These are phyloP conservation scores for Prunella vulgaris DNA, from an alignment of 257 asterid species.

Conservation along the genomic window DNA sequence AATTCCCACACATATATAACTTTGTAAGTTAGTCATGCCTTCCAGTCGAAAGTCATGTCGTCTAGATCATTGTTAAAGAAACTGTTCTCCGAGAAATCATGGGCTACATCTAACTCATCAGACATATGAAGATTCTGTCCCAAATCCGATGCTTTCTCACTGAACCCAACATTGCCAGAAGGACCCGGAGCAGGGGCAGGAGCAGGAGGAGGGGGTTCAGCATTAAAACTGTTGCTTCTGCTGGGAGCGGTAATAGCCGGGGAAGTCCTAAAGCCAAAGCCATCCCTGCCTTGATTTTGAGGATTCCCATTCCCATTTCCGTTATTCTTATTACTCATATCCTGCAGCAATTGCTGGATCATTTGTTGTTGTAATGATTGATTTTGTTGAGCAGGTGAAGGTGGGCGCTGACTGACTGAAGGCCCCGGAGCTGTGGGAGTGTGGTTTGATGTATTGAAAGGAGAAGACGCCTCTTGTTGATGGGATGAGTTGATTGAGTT, in stretches of 20 bases:
- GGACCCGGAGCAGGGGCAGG: conserved; percentile 27
- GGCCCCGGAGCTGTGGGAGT: conserved; percentile 44
- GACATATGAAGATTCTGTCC: conserved; percentile 48
- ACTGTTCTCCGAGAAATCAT: conserved; percentile 61
- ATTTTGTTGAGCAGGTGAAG: conserved; percentile 26
- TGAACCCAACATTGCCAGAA: conserved; percentile 38
- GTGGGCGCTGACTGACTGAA: conserved; percentile 21
- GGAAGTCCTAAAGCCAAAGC: conserved; percentile 36
- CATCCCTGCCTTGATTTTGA: conserved; percentile 46
- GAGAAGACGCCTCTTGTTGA: conserved; percentile 54
- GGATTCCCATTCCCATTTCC: neutral
- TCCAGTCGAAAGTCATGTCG: conserved; percentile 77
- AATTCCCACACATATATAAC: conserved; percentile 3
- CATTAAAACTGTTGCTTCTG: conserved; percentile 66
- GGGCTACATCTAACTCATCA: conserved; percentile 62
- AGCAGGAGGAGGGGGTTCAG: conserved; percentile 34
- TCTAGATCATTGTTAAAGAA: conserved; percentile 73
- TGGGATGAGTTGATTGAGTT: conserved; percentile 59
- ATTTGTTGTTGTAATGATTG: conserved; percentile 68
- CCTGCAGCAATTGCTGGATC: conserved; percentile 71
- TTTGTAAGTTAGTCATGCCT: conserved; percentile 45
- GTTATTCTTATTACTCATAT: conserved; percentile 43
- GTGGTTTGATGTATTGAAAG: conserved; percentile 41
- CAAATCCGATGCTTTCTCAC: conserved; percentile 51
- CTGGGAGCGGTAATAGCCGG: conserved; percentile 33